Evolutionary conservation across 139 green algal species (phyloP), one percentile per base, ranked within the genome.

Genomic region (Microglena sp.): DNA sequence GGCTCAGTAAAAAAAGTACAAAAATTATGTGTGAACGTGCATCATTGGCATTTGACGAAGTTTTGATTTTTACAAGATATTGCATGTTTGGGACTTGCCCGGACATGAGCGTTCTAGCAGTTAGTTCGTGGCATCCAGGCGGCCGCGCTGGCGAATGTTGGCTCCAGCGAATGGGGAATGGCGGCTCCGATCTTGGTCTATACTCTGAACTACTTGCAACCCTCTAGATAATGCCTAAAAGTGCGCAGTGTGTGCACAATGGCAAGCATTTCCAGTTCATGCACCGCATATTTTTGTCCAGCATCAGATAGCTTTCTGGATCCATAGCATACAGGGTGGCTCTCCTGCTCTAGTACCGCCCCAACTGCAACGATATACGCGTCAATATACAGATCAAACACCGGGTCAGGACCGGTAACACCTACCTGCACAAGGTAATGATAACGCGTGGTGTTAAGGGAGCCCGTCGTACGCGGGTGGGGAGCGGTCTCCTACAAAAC

Each of bases 21-120:
- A 96, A 78, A 56, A 86, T 0, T 97, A 88, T 87, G 66, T 64
- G 7, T 65, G 81, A 33, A 90, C 92, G 18, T 92, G 92, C 46
- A 90, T 97, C 45, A 64, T n/a, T n/a, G n/a, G n/a, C n/a, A n/a
- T n/a, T n/a, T n/a, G n/a, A n/a, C n/a, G n/a, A n/a, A n/a, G n/a
- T n/a, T n/a, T n/a, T n/a, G n/a, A n/a, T n/a, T n/a, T n/a, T n/a
- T n/a, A n/a, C n/a, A n/a, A n/a, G n/a, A n/a, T n/a, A n/a, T n/a
- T n/a, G n/a, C n/a, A n/a, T n/a, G n/a, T n/a, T n/a, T n/a, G n/a
- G n/a, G n/a, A n/a, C n/a, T n/a, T n/a, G n/a, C n/a, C n/a, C n/a
- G n/a, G n/a, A n/a, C n/a, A n/a, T n/a, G n/a, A n/a, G n/a, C n/a
- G n/a, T n/a, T n/a, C n/a, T n/a, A n/a, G n/a, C n/a, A n/a, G n/a